Evolutionary conservation across 495 filamentous ascomycete species (phyloP).

Genomic region (Hypoxylon intermedium): DNA sequence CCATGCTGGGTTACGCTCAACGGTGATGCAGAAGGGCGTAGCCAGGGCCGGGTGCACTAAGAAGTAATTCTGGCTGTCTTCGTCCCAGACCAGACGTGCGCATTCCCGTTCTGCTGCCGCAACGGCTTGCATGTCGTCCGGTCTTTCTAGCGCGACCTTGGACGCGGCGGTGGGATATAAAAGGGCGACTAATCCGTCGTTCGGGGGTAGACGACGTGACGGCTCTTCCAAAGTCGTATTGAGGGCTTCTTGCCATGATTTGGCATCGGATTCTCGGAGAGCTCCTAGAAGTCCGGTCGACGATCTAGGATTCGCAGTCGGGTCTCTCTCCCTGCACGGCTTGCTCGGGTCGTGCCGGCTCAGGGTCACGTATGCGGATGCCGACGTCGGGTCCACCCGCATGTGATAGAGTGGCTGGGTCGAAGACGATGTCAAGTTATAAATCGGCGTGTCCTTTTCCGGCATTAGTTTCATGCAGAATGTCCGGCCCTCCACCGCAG

Average conservation of each 20-base stretch:
- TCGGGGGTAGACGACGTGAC: constrained; percentile 62
- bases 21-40: constrained; percentile 62
- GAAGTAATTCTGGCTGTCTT: constrained; percentile 67
- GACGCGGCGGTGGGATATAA: constrained; percentile 74
- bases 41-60: constrained; percentile 73
- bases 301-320: constrained; percentile 24
- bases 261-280: constrained; percentile 50
- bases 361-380: constrained; percentile 60
- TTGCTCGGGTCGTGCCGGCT: constrained; percentile 62
- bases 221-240: constrained; percentile 66
- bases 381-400: constrained; percentile 61
- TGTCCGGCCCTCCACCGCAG: constrained; percentile 54
- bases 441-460: constrained; percentile 57
- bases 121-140: constrained; percentile 65
- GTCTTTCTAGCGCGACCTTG: constrained; percentile 71
- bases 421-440: constrained; percentile 57
- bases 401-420: constrained; percentile 61
- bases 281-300: constrained; percentile 45
- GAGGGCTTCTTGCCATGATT: constrained; percentile 63
- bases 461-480: constrained; percentile 59
- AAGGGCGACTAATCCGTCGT: constrained; percentile 75
- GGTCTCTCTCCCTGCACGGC: constrained; percentile 46
- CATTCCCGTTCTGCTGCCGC: constrained; percentile 74
- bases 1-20: constrained; percentile 59
- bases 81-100: constrained; percentile 74